Evolutionary conservation across 257 asterid genomes (phyloP).

Genomic region (Solanum chiquidenum): DNA sequence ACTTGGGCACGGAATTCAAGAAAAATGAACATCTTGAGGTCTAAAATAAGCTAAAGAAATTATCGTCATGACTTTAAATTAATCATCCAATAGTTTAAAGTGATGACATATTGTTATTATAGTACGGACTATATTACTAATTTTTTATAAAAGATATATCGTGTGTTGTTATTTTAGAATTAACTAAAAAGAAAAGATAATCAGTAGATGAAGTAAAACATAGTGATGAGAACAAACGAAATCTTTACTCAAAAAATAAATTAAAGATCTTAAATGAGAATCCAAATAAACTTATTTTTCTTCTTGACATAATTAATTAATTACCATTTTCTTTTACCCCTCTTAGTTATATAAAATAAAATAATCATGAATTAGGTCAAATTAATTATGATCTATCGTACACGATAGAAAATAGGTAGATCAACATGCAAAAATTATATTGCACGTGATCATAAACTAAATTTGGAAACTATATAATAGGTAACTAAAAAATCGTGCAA

Average conservation of each 20-base stretch:
- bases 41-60: neutral
- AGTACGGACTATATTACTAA: neutral
- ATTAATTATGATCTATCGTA: neutral
- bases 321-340: neutral
- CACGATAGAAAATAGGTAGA: neutral
- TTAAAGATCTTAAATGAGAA: neutral
- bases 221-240: neutral
- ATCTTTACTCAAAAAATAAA: too few relatives aligned
- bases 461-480: neutral
- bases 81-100: neutral
- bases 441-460: neutral
- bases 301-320: neutral
- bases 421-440: neutral
- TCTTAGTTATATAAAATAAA: neutral
- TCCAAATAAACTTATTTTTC: neutral
- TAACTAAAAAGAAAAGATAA: neutral
- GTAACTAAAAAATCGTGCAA: neutral
- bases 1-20: rapidly evolving
- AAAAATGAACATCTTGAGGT: neutral
- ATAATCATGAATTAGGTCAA: neutral
- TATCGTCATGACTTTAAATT: neutral
- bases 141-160: too few relatives aligned
- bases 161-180: neutral
- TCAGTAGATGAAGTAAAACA: rapidly evolving
- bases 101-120: neutral